phyloP scores from a whole-genome alignment of 176 grass and related monocot species.

The Tillandsia fasciculata region DNA sequence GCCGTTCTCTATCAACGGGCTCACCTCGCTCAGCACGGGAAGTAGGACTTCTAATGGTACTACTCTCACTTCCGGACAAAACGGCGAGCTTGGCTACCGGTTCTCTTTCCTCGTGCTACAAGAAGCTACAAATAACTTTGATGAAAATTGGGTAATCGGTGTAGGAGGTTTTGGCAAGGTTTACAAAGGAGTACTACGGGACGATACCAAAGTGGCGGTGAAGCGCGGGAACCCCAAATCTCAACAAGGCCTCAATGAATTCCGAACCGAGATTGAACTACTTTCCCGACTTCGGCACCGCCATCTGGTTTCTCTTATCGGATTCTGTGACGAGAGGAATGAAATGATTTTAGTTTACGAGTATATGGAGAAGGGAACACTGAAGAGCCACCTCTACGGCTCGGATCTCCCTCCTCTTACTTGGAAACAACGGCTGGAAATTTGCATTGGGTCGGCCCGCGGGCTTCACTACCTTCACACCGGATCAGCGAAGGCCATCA shows the following conservation, averaged over 20 bases:
- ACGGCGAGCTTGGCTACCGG: conserved; percentile 68
- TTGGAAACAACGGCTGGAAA: conserved; percentile 88
- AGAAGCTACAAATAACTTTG: conserved; percentile 85
- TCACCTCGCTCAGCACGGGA: conserved; percentile 65
- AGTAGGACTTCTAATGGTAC: conserved; percentile 66
- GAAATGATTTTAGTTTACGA: conserved; percentile 98
- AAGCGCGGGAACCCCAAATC: conserved; percentile 85
- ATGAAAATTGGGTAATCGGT: conserved; percentile 90
- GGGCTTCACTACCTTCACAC: conserved; percentile 95
- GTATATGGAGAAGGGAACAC: conserved; percentile 89
- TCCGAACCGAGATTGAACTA: conserved; percentile 86
- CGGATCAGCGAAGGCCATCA: conserved; percentile 75
- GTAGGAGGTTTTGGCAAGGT: conserved; percentile 93
- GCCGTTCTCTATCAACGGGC: conserved; percentile 74
- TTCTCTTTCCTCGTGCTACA: conserved; percentile 63
- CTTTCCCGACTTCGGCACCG: conserved; percentile 78
- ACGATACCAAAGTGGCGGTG: conserved; percentile 84
- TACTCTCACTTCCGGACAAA: conserved; percentile 58
- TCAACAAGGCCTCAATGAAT: conserved; percentile 90
- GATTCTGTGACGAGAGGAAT: conserved; percentile 86
- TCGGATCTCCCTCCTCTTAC: conserved; percentile 53
- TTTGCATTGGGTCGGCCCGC: conserved; percentile 92
- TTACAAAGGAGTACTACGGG: conserved; percentile 67
- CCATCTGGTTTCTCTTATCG: conserved; percentile 85
- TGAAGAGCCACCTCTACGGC: conserved; percentile 88